Conservation (phyloP, 169 alveolate genomes). For the Blepharisma undulans region DNA sequence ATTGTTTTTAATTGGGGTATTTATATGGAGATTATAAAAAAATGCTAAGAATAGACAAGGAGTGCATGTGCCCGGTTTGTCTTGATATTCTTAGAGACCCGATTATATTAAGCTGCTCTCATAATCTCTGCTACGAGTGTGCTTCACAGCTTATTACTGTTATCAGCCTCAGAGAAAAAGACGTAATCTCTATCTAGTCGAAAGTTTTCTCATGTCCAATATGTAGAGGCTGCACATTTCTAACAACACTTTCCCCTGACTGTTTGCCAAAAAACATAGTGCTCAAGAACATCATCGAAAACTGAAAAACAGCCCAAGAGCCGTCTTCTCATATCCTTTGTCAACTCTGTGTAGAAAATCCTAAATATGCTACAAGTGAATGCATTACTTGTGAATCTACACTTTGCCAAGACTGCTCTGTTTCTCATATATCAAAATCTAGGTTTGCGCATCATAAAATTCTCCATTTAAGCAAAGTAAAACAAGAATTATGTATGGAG, state of each 20-base stretch:
- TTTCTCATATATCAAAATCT: background rate
- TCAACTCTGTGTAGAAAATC: conserved; percentile 26
- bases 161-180: background rate
- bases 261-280: background rate
- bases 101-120: conserved; percentile 23
- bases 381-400: conserved; percentile 29
- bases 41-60: background rate
- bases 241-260: background rate
- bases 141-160: conserved; percentile 4
- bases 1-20: background rate
- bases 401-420: conserved; percentile 1
- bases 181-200: background rate
- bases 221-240: background rate
- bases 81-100: conserved; percentile 25
- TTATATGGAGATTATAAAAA: background rate
- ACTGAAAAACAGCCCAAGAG: background rate
- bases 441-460: conserved; percentile 37
- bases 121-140: conserved; percentile 35
- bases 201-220: conserved; percentile 2
- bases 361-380: background rate
- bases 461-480: background rate
- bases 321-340: background rate
- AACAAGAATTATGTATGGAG: background rate
- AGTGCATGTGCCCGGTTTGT: conserved; percentile 39
- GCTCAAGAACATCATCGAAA: background rate